A percentile compares a stretch with the other conserved stretches of the same genome.
These are phyloP conservation scores for Anisodus tanguticus DNA, from an alignment of 257 asterid genomes.

Conservation along the genomic window DNA sequence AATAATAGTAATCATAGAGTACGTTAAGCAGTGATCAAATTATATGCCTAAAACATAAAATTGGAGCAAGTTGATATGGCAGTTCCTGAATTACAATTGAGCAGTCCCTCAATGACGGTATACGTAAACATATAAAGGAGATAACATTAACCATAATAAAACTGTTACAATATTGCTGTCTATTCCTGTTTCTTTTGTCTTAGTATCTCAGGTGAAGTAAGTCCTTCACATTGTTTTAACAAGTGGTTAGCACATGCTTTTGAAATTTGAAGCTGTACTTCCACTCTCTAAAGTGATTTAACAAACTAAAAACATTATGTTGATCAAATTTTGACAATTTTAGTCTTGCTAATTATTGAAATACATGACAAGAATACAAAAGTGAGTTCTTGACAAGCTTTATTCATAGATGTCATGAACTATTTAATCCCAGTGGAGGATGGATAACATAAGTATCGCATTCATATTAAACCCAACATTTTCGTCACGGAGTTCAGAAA, in stretches of 20 bases:
- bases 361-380: neutral
- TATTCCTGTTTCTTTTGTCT: neutral
- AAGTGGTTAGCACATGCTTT: neutral
- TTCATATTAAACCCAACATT: no score
- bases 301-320: neutral
- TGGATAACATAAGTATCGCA: no score
- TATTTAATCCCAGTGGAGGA: neutral
- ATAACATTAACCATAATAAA: neutral
- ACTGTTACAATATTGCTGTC: neutral
- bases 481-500: no score
- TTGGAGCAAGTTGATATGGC: neutral
- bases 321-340: neutral
- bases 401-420: neutral
- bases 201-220: neutral
- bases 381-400: neutral
- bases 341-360: neutral
- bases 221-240: neutral
- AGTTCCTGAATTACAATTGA: constrained; percentile 10
- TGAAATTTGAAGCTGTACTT: neutral
- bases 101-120: neutral
- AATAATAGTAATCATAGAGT: neutral
- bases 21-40: neutral
- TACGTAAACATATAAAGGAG: neutral
- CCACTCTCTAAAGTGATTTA: neutral
- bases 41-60: neutral